Base-by-base conservation (phyloP, 345 rosid genomes). In the Orychophragmus violaceus region DNA sequence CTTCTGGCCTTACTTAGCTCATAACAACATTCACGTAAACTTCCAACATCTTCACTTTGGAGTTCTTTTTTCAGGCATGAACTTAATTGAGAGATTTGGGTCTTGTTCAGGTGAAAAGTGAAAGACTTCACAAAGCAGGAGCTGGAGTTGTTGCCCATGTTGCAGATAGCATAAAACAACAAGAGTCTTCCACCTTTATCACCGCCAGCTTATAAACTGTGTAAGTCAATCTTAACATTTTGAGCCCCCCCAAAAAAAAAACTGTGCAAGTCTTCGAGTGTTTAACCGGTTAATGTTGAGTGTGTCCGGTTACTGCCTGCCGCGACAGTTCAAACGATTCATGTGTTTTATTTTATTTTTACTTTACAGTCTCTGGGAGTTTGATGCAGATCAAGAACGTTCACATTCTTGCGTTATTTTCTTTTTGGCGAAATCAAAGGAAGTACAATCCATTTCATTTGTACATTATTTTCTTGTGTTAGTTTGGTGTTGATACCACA, bases 1-100 rank as follows among this genome's bases (percentile, higher is more conserved):
- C 0, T 71, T 87, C 66, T 94, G 92, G 99, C 92, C 97, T 27
- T 94, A 88, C 82, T 84, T 90, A 59, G 99, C 99, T 22, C 97
- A 94, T 59, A 90, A 94, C 77, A 90, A 94, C 76, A 88, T 94
- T 32, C 97, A 94, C 22, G 99, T 90, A 82, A 50, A 3, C 16
- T 45, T 33, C 16, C 5, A 18, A 9, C 63, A 10, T 51, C 49
- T 62, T 61, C 52, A 10, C 59, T 44, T 59, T 30, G 3, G 49
- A 55, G 19, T 60, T 61, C n/a, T n/a, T n/a, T n/a, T 37, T 19
- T 41, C 12, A 5, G 22, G 39, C 59, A n/a, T 55, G 24, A n/a
- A 52, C 23, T n/a, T 44, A 48, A 22, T 48, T 35, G 37, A 50
- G 54, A 64, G 21, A 8, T 10, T 30, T 59, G 36, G 29, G 35